Evolutionary conservation across 192 early-diverging fungal genomes (phyloP).

Genomic region (Coemansia sp.): DNA sequence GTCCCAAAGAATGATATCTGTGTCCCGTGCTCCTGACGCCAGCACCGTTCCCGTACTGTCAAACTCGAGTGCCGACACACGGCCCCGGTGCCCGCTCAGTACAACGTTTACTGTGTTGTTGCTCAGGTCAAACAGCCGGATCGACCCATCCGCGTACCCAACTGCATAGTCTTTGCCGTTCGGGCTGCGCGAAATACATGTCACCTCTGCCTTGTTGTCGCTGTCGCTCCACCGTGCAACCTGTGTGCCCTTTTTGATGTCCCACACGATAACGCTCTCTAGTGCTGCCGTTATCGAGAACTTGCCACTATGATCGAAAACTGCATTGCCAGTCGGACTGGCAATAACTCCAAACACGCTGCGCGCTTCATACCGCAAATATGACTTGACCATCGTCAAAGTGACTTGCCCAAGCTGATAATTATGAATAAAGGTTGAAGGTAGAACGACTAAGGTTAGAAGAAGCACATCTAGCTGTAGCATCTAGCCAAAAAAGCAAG

Average conservation of each 20-base stretch:
- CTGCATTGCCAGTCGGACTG: slow-evolving; percentile 67
- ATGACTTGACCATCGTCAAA: slow-evolving; percentile 59
- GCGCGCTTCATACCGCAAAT: slow-evolving; percentile 80
- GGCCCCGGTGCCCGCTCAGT: slow-evolving; percentile 82
- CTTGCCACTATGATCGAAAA: slow-evolving; percentile 72
- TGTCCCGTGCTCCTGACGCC: slow-evolving; percentile 91
- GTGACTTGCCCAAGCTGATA: background rate
- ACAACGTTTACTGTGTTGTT: slow-evolving; percentile 63
- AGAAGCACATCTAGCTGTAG: background rate
- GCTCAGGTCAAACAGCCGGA: slow-evolving; percentile 82
- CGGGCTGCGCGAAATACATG: slow-evolving; percentile 72
- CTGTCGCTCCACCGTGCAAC: slow-evolving; percentile 77
- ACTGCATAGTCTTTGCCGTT: slow-evolving; percentile 78
- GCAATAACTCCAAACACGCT: slow-evolving; percentile 85
- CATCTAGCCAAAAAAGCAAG: background rate
- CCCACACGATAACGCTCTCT: slow-evolving; percentile 83
- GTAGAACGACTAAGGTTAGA: slow-evolving; percentile 6
- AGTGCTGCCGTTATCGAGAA: slow-evolving; percentile 80
- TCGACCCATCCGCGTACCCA: slow-evolving; percentile 92
- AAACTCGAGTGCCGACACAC: slow-evolving; percentile 80
- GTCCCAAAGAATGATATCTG: slow-evolving; percentile 96
- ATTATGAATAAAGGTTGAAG: background rate
- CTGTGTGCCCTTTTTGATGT: slow-evolving; percentile 80
- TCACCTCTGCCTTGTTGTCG: slow-evolving; percentile 85
- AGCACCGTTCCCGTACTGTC: slow-evolving; percentile 79